Conservation (phyloP, 73 alveolate species). For the Paramecium biaurelia region DNA sequence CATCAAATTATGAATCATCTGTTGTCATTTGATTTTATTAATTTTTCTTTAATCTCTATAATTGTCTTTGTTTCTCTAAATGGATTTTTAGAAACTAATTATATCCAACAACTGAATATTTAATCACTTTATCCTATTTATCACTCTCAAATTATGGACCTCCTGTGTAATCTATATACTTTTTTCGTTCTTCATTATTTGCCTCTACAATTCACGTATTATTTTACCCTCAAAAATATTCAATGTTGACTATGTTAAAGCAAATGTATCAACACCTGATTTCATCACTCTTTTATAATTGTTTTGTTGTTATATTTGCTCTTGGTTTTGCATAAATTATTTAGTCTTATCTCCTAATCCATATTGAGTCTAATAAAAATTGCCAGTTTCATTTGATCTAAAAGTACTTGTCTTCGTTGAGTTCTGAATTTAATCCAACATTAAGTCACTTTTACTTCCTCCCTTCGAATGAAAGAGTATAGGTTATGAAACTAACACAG, state of each 20-base stretch:
- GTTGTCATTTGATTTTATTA: not conserved
- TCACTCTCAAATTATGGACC: conserved; percentile 34
- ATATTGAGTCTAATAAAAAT: not conserved
- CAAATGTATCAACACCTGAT: not conserved
- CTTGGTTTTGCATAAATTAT: not conserved
- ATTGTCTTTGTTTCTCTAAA: not conserved
- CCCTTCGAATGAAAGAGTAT: not conserved
- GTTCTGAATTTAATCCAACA: not conserved
- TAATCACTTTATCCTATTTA: not conserved
- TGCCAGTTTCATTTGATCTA: not conserved
- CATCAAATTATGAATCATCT: not conserved
- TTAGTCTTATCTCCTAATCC: not conserved
- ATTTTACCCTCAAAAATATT: conserved; percentile 41
- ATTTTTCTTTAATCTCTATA: not conserved
- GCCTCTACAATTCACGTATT: not conserved
- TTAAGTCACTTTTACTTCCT: not conserved
- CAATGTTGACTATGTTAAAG: not conserved
- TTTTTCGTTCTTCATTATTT: not conserved
- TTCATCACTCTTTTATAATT: not conserved
- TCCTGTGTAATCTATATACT: conserved; percentile 21
- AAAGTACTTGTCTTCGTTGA: not conserved
- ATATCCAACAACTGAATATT: conserved; percentile 29
- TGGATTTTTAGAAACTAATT: not conserved
- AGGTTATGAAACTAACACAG: not conserved
- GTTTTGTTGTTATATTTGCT: not conserved